Evolutionary conservation across 2,329 filamentous ascomycete genomes (phyloP), one percentile per base, ranked within the genome.

Genomic region (Hirsutella rhossiliensis): DNA sequence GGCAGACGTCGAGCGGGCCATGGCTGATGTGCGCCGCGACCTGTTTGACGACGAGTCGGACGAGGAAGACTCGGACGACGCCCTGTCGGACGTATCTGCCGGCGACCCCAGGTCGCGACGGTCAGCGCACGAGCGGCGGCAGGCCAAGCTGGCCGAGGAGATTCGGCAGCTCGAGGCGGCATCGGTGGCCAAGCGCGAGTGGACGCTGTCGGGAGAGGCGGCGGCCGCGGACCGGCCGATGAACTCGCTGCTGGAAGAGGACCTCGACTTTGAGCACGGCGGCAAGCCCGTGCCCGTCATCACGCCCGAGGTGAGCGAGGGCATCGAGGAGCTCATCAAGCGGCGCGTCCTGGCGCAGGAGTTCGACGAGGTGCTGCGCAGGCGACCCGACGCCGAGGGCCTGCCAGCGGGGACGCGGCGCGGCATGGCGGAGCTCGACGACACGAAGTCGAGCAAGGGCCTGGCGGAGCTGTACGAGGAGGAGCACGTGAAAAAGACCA

Each of bases 251-350:
- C 77, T 98, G 1, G 89, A 97, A 59, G 80, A 97, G 65, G 88
- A 97, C 55, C 75, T 98, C 23, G 90, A 97, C 52, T 98, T 97
- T 58, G 92, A 98, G 65, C 81, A 94, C 55, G 80, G 87, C 19
- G 92, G 92, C 57, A 98, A 97, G 62, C 90, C 92, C 1, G 84
- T 97, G 1, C 87, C 90, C 2, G 85, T 97, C 48, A 88, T 96
- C 60, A 97, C 92, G 0, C 82, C 86, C 37, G 89, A 96, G 62
- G 74, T 94, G 36, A 94, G 81, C 43, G 89, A 96, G 62, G 81
- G 82, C 54, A 94, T 98, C 45, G 92, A 98, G 64, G 83, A 86
- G 30, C 76, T 98, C 47, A 89, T 98, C 68, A 97, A 97, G 66
- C 80, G 87, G 34, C 84, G 92, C 41, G 96, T 98, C 53, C 68